Percentiles rank a stretch among this genome's conserved stretches.
Conservation (phyloP, 257 asterid genomes). For the Nicotiana noctiflora region DNA sequence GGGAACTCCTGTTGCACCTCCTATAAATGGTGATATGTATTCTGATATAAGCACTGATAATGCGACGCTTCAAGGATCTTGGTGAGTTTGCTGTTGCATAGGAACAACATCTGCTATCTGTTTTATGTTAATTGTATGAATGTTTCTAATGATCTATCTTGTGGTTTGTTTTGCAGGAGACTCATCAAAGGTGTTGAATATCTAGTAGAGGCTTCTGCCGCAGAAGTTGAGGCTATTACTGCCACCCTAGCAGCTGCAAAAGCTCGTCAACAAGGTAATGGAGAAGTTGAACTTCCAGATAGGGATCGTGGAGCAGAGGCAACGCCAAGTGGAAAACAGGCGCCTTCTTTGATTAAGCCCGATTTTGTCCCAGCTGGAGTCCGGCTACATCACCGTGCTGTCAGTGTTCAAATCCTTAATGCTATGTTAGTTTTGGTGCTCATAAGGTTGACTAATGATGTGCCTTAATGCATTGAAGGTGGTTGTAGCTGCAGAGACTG, state of each 20-base stretch:
- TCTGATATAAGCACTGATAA: slow-evolving; percentile 93
- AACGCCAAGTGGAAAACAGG: too few species aligned
- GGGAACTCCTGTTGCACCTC: too few species aligned
- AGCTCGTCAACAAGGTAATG: slow-evolving; percentile 83
- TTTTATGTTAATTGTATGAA: background rate
- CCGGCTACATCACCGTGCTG: slow-evolving; percentile 99
- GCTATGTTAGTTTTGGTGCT: slow-evolving; percentile 3
- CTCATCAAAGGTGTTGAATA: slow-evolving; percentile 88
- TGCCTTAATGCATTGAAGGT: slow-evolving; percentile 46
- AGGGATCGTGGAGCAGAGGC: too few species aligned
- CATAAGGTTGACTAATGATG: slow-evolving; percentile 12
- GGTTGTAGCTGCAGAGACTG: slow-evolving; percentile 96
- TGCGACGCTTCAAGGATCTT: slow-evolving; percentile 68
- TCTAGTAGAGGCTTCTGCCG: slow-evolving; percentile 97
- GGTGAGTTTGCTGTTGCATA: slow-evolving; percentile 42
- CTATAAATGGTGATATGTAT: too few species aligned
- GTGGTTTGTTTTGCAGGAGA: slow-evolving; percentile 42
- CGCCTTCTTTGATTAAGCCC: slow-evolving; percentile 66
- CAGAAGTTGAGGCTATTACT: slow-evolving; percentile 96
- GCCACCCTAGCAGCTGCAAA: slow-evolving; percentile 98
- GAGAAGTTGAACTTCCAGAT: slow-evolving; percentile 88
- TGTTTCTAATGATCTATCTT: background rate
- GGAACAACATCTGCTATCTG: slow-evolving; percentile 8
- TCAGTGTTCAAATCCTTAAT: slow-evolving; percentile 39
- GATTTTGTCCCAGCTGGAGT: slow-evolving; percentile 91